Base-by-base conservation (phyloP, 163 green algal species). In the Prototheca wickerhamii region DNA sequence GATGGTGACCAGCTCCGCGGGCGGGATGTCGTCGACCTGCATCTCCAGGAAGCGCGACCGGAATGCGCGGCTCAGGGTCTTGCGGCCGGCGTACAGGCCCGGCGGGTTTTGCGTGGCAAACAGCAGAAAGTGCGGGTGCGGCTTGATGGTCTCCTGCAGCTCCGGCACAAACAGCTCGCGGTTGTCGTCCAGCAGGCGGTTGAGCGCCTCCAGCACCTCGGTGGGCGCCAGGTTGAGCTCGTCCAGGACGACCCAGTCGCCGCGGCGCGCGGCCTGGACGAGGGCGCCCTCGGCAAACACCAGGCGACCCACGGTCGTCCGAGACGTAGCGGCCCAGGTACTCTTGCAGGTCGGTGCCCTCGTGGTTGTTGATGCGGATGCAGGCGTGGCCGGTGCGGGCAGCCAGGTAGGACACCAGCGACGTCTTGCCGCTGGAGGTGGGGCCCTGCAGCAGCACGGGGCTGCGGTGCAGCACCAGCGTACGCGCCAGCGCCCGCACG, bases 301-400 rank as follows among this genome's bases (percentile, higher is more conserved):
- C 58, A 98, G 83, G 18, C 86, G 77, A 0, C 90, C 90, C n/a
- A 30, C 61, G 55, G 25, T 67, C 69, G 58, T 93, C 85, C 0
- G 81, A 71, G 3, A 93, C 77, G 66, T 95, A 98, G 52, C 60
- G 85, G 32, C 92, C 92, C 60, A 97, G 72, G 73, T 98, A 98
- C 80, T 98, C 91, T 76, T 95, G 79, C 65, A 96, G 77, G 79
- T 99, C 93, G 5, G 93, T 99, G 64, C 96, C 84, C 74, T 98
- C 89, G 76, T 99, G 93, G 81, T 99, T 99, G 88, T 98, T 99
- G 80, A 99, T 98, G 74, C 93, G 87, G 42, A 98, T 79, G 69
- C 91, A 90, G 4, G 70, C 80, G 73, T 99, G 93, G 3, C 93
- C 92, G 18, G 93, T 98, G 64, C 85, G 75, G 6, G 78, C 76